A percentile compares a stretch with the other conserved stretches of the same genome.
Evolutionary conservation across 805 yeast species (phyloP).

Genomic region (Brettanomyces bruxellensis): DNA sequence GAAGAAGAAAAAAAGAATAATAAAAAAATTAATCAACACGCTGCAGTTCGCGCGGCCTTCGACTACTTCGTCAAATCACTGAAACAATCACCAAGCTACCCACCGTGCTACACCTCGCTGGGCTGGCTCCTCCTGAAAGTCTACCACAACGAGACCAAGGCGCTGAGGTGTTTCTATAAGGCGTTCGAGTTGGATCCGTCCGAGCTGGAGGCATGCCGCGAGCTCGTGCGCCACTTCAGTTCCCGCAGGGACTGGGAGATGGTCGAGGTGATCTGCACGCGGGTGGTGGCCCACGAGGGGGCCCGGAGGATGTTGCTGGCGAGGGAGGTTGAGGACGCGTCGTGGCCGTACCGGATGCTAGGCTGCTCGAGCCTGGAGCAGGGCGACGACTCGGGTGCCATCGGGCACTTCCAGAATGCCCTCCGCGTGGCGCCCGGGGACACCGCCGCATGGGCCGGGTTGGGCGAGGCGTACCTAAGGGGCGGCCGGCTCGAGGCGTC

Average conservation of each 20-base stretch:
- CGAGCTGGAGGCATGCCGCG: conserved; percentile 66
- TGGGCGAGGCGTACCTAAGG: conserved; percentile 90
- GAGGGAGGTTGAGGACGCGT: conserved; percentile 23
- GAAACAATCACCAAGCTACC: conserved; percentile 52
- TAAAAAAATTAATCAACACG: conserved; percentile 17
- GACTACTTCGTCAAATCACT: conserved; percentile 51
- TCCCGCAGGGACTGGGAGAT: conserved; percentile 69
- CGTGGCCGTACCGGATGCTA: conserved; percentile 87
- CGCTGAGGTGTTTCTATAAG: conserved; percentile 77
- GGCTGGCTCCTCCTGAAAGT: conserved; percentile 63
- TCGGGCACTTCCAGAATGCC: conserved; percentile 84
- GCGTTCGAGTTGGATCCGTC: conserved; percentile 83
- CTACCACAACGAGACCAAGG: conserved; percentile 53
- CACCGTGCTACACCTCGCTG: conserved; percentile 74
- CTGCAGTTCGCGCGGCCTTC: conserved; percentile 33
- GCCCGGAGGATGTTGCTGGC: conserved; percentile 40
- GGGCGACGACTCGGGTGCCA: conserved; percentile 69
- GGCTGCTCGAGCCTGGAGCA: conserved; percentile 70
- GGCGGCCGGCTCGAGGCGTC: conserved; percentile 88
- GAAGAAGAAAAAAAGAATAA: conserved; percentile 4
- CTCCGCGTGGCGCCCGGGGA: conserved; percentile 61
- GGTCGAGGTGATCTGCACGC: conserved; percentile 63
- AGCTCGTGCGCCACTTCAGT: conserved; percentile 64
- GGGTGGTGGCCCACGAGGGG: conserved; percentile 56
- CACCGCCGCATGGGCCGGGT: conserved; percentile 79